Conservation (phyloP, 2,329 filamentous ascomycete species). For the Nothopassalora personata region DNA sequence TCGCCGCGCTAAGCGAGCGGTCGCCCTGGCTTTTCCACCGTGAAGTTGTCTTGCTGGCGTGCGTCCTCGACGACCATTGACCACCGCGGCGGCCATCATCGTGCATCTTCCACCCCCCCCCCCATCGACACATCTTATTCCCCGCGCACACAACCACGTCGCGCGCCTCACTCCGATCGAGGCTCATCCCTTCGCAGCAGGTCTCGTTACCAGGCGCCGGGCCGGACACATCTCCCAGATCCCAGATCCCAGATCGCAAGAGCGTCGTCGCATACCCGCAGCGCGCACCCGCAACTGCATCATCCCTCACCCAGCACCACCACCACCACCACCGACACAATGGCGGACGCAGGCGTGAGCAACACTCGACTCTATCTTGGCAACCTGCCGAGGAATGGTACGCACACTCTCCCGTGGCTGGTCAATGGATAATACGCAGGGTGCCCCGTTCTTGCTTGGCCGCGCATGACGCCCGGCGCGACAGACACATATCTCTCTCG, state of each 20-base stretch:
- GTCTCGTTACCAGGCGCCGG: neutral
- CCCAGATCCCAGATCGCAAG: neutral
- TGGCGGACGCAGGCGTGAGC: conserved; percentile 3
- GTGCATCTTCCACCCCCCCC: neutral
- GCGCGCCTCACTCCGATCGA: neutral
- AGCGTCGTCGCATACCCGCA: conserved; percentile 2
- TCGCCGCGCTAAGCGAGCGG: neutral
- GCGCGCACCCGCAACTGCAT: neutral
- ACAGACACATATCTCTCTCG: conserved; percentile 5
- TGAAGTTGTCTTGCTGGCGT: neutral
- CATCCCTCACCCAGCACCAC: neutral
- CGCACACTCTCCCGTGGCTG: conserved; percentile 38
- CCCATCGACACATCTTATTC: neutral
- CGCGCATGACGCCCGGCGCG: conserved; percentile 14
- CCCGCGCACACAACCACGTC: neutral
- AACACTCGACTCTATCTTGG: conserved; percentile 33
- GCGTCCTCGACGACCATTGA: neutral
- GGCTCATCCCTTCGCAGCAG: neutral
- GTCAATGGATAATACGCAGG: conserved; percentile 22
- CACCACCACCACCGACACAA: neutral
- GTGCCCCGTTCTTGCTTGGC: conserved; percentile 20
- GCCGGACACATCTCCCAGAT: neutral
- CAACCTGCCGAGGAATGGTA: conserved; percentile 95
- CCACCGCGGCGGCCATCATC: neutral
- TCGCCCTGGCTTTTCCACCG: neutral